These are phyloP conservation scores for Brassica napus DNA, from an alignment of 345 rosid genomes.

Conservation along the genomic window DNA sequence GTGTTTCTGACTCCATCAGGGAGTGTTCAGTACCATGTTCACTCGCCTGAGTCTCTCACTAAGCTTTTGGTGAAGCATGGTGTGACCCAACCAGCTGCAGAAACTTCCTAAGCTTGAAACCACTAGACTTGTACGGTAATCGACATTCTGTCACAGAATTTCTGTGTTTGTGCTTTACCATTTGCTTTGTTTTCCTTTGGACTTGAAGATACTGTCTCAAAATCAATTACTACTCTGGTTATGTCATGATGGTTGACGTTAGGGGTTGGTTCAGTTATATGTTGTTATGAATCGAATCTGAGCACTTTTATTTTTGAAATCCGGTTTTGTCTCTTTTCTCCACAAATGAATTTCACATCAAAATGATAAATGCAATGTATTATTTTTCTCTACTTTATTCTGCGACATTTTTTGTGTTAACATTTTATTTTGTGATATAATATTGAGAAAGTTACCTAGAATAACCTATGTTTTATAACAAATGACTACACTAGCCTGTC, in stretches of 20 bases:
- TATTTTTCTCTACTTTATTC: too few relatives aligned
- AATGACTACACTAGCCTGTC: too few relatives aligned
- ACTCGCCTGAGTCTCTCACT: slow-evolving; percentile 66
- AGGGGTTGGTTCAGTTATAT: neutral
- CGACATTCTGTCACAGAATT: neutral
- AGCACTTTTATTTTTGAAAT: neutral
- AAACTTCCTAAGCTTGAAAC: slow-evolving; percentile 8
- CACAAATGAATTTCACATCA: neutral
- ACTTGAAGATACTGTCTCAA: neutral
- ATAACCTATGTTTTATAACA: too few relatives aligned
- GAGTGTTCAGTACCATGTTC: slow-evolving; percentile 78
- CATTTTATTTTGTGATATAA: too few relatives aligned
- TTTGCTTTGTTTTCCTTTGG: neutral
- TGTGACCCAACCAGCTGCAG: slow-evolving; percentile 23
- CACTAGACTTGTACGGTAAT: neutral
- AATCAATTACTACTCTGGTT: neutral
- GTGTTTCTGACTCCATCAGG: slow-evolving; percentile 72
- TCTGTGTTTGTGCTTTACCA: slow-evolving; percentile 6
- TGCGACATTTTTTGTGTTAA: too few relatives aligned
- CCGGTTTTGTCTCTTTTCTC: neutral
- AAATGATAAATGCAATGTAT: neutral
- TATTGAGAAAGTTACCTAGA: too few relatives aligned
- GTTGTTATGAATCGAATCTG: neutral
- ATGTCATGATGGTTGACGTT: slow-evolving; percentile 4
- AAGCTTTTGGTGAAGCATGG: slow-evolving; percentile 48